phyloP scores from a whole-genome alignment of 2,329 filamentous ascomycete species.

The Botrytis hyacinthi region DNA sequence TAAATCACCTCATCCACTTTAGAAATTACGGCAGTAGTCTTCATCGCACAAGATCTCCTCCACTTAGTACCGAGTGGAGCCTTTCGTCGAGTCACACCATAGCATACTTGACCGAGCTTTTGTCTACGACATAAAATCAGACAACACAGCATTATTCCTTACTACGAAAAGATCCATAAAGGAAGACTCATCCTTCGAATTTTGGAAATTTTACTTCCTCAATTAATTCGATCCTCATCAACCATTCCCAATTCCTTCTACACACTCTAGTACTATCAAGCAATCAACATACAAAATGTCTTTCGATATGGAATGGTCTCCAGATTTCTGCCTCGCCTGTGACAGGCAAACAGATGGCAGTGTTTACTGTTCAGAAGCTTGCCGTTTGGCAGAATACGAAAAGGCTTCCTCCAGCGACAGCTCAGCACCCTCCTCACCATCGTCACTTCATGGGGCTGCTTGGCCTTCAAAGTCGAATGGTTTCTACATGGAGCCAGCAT shows the following conservation, averaged over 20 bases:
- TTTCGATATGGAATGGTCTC: slow-evolving; percentile 62
- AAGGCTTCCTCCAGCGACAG: slow-evolving; percentile 57
- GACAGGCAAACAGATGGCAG: slow-evolving; percentile 81
- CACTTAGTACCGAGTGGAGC: slow-evolving; percentile 30
- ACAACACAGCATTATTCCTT: slow-evolving; percentile 22
- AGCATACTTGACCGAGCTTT: slow-evolving; percentile 26
- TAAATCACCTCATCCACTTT: slow-evolving; percentile 28
- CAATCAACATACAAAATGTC: slow-evolving; percentile 34
- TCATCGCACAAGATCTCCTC: slow-evolving; percentile 26
- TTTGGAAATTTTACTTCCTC: neutral
- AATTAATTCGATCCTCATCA: slow-evolving; percentile 16
- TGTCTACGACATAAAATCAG: slow-evolving; percentile 23
- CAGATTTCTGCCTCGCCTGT: slow-evolving; percentile 91
- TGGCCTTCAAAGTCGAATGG: slow-evolving; percentile 52
- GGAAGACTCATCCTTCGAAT: slow-evolving; percentile 18
- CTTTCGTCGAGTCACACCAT: slow-evolving; percentile 36
- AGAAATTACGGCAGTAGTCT: slow-evolving; percentile 26
- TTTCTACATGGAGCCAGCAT: slow-evolving; percentile 71
- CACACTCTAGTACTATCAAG: slow-evolving; percentile 9
- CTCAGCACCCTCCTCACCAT: slow-evolving; percentile 58
- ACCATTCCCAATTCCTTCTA: slow-evolving; percentile 12
- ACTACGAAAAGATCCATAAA: slow-evolving; percentile 17
- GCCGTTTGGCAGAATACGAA: slow-evolving; percentile 84
- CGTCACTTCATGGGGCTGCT: slow-evolving; percentile 45
- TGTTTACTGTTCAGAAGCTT: slow-evolving; percentile 90